Evolutionary conservation across 805 yeast genomes (phyloP), one percentile per base, ranked within the genome.

Genomic region (Starmerella asiatica): DNA sequence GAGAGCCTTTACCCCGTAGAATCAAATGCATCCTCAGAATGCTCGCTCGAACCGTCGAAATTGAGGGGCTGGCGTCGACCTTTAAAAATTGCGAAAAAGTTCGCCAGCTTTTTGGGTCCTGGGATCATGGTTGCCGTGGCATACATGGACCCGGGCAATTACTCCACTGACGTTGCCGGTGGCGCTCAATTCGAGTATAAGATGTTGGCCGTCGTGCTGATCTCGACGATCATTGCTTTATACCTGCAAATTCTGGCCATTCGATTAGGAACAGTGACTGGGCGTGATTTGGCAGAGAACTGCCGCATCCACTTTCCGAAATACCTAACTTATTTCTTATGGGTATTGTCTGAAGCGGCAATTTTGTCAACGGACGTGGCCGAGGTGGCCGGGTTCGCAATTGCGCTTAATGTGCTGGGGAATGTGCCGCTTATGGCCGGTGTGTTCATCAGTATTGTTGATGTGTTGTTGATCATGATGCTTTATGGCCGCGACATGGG

Each of bases 141-240:
- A 0, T 91, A 86, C 58, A 83, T 91, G 84, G 97, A 88, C 53
- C 97, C 98, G 0, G 98, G 98, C 4, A 88, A 91, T 61, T 88
- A 86, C 60, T 79, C 94, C 29, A 83, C 96, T 1, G 93, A 91
- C 8, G 94, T 88, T 12, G 81, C 91, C 7, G 91, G 93, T 1
- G 94, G 94, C n/a, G 79, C 94, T 24, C 78, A 82, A 21, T 83
- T 79, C 57, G 73, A 78, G 49, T 88, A 78, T 57, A 77, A 80
- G 43, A 64, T 86, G 26, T 59, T 88, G 23, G 86, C 85, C 56
- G 75, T 86, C 18, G 71, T 88, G 16, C 62, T 85, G 27, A 60
- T 86, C 20, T 77, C 94, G 5, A 88, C 86, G 52, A 60, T 86
- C 29, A 70, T 88, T 63, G 97, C 97, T 3, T 80, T 86, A 4